Percentiles rank a stretch among this genome's conserved stretches.
Conservation (phyloP, 2,329 filamentous ascomycete species). For the Lachnellula suecica region DNA sequence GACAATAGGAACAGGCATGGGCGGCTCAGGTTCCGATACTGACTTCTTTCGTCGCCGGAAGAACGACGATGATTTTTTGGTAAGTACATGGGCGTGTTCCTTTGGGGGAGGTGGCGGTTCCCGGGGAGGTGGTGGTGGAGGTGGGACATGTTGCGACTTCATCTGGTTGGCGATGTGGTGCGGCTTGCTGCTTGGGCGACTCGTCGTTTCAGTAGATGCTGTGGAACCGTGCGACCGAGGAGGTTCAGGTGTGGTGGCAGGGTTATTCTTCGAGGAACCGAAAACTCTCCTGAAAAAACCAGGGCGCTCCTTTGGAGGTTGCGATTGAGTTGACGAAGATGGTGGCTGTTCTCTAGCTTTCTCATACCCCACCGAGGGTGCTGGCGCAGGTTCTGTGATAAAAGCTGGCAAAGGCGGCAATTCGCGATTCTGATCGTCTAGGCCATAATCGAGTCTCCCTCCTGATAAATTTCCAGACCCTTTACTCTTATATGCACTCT, state of each 20-base stretch:
- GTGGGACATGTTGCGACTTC: conserved; percentile 37
- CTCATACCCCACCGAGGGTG: conserved; percentile 50
- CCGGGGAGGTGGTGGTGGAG: conserved; percentile 23
- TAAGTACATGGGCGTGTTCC: conserved; percentile 46
- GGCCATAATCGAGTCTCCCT: conserved; percentile 34
- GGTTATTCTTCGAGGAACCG: conserved; percentile 59
- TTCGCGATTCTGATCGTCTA: conserved; percentile 28
- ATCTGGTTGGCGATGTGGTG: conserved; percentile 46
- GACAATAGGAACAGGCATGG: conserved; percentile 52
- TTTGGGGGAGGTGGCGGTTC: conserved; percentile 29
- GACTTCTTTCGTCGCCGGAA: conserved; percentile 94
- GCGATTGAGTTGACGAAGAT: conserved; percentile 36
- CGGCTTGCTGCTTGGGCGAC: conserved; percentile 39
- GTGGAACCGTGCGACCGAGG: conserved; percentile 34
- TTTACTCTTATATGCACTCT: conserved; percentile 33
- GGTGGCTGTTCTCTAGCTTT: conserved; percentile 42
- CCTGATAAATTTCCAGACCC: conserved; percentile 39
- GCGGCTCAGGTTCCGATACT: conserved; percentile 63
- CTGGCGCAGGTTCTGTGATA: conserved; percentile 49
- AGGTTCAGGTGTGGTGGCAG: conserved; percentile 35
- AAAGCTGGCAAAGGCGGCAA: conserved; percentile 34
- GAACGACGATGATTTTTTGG: conserved; percentile 93
- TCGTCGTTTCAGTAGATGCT: conserved; percentile 38
- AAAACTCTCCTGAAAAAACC: conserved; percentile 96
- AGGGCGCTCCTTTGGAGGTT: conserved; percentile 64